Conservation (phyloP, 2,329 filamentous ascomycete genomes). For the Penicillium sp. region DNA sequence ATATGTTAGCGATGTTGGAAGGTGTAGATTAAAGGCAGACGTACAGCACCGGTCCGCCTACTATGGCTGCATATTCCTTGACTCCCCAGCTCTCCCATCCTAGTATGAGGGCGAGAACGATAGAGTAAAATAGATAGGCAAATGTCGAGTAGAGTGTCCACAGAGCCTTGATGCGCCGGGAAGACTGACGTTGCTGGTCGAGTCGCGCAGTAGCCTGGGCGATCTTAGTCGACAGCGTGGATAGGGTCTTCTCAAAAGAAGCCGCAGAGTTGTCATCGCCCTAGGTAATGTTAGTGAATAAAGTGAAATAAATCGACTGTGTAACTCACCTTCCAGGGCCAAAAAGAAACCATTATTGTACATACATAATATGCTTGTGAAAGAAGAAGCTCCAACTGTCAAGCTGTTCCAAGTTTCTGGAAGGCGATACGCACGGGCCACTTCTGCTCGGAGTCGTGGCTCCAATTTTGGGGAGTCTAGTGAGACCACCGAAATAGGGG, state of each 20-base stretch:
- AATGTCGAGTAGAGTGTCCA: slow-evolving; percentile 90
- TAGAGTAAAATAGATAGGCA: slow-evolving; percentile 80
- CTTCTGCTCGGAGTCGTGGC: background rate
- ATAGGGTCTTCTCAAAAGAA: slow-evolving; percentile 88
- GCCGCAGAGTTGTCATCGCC: slow-evolving; percentile 77
- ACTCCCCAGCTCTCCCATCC: slow-evolving; percentile 76
- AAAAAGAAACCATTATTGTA: slow-evolving; percentile 70
- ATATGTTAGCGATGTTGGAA: slow-evolving; percentile 14
- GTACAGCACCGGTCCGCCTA: slow-evolving; percentile 75
- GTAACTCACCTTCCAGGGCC: slow-evolving; percentile 72
- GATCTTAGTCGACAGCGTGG: slow-evolving; percentile 79
- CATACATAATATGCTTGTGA: background rate
- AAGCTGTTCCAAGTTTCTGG: background rate
- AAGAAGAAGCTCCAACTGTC: background rate
- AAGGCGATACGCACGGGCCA: slow-evolving; percentile 7
- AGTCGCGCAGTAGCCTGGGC: slow-evolving; percentile 68
- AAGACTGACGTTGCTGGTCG: slow-evolving; percentile 67
- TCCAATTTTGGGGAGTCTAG: background rate
- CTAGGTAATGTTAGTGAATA: slow-evolving; percentile 45
- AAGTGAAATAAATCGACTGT: background rate
- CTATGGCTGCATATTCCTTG: slow-evolving; percentile 73
- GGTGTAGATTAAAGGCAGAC: slow-evolving; percentile 26
- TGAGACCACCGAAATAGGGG: background rate
- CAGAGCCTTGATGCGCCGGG: slow-evolving; percentile 76
- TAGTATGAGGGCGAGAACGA: slow-evolving; percentile 79